Evolutionary conservation across 345 rosid species (phyloP).

Genomic region (Ailanthus altissimus): DNA sequence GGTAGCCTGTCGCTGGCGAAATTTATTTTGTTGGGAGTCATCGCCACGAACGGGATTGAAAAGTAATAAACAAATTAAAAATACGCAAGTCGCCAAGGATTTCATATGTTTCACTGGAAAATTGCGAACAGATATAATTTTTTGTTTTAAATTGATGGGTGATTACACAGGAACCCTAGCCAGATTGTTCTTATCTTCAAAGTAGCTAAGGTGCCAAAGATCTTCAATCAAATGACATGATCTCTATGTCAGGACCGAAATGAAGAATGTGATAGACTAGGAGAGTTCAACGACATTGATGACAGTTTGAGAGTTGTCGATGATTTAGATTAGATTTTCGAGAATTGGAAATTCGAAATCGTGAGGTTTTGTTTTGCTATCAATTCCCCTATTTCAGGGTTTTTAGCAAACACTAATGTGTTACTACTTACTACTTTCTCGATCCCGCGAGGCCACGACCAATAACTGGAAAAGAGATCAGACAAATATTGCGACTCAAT

Average conservation of each 20-base stretch:
- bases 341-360: neutral
- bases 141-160: neutral
- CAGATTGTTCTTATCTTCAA: neutral
- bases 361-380: neutral
- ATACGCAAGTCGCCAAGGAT: conserved; percentile 33
- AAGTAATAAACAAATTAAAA: conserved; percentile 46
- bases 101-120: conserved; percentile 47
- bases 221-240: neutral
- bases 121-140: neutral
- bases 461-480: neutral
- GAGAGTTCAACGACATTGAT: neutral
- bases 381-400: neutral
- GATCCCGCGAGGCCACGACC: neutral
- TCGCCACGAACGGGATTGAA: conserved; percentile 39
- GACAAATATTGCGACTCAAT: too few species aligned
- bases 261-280: neutral
- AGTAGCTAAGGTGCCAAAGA: neutral
- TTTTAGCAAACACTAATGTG: neutral
- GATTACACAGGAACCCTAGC: neutral
- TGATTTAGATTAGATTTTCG: neutral
- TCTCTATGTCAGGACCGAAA: neutral
- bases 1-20: conserved; percentile 75
- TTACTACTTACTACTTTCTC: neutral
- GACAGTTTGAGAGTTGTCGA: neutral
- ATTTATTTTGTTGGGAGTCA: conserved; percentile 54